These are phyloP conservation scores for Oryza longistaminata DNA, from an alignment of 176 grass and related monocot species.

Conservation along the genomic window DNA sequence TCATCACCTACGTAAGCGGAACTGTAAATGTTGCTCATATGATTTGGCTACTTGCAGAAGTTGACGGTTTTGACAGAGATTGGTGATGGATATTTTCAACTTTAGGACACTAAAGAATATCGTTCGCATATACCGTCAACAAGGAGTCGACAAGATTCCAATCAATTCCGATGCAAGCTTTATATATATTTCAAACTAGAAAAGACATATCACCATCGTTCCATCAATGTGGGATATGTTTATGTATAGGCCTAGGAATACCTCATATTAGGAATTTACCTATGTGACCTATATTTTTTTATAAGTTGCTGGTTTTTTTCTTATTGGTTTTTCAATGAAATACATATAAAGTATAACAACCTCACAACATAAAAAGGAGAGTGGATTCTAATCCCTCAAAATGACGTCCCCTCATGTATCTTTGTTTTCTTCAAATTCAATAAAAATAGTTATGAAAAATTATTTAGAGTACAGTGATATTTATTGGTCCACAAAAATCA, in stretches of 20 bases:
- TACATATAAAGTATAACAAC: neutral
- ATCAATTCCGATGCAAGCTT: neutral
- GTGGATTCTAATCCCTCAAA: too few species aligned
- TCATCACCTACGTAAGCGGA: too few species aligned
- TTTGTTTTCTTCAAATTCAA: too few species aligned
- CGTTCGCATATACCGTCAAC: neutral
- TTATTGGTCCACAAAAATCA: too few species aligned
- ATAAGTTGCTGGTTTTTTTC: too few species aligned
- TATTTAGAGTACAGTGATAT: too few species aligned
- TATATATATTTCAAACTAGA: neutral
- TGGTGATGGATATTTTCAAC: constrained; percentile 9
- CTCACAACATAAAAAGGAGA: neutral
- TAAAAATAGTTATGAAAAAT: too few species aligned
- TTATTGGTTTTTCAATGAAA: neutral
- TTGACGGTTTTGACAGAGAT: neutral
- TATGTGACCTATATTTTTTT: neutral
- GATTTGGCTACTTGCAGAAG: neutral
- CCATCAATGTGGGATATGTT: neutral
- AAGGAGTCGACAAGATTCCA: neutral
- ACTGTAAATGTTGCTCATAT: neutral
- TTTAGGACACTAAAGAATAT: constrained; percentile 1
- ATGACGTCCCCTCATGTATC: too few species aligned
- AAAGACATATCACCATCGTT: neutral
- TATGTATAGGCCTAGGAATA: neutral
- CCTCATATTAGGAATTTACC: neutral